Evolutionary conservation across 148 eudicot species (phyloP), one percentile per base, ranked within the genome.

Genomic region (Bassia scoparia): DNA sequence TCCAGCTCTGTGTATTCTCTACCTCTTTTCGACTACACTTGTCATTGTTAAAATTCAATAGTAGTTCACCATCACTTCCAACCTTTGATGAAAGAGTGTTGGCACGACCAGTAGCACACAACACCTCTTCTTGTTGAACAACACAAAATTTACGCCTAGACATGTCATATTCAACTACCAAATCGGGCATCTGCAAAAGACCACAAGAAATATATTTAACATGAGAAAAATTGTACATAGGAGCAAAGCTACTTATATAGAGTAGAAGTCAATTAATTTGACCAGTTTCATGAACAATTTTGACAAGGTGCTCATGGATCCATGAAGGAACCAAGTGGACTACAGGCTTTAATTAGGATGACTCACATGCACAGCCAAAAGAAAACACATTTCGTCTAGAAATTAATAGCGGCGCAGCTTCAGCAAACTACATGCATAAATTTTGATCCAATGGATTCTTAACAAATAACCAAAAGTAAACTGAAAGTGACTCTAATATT

Each of bases 161-260:
- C 90, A 92, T 87, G 81, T 90, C 89, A 80, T 95, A 95, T 67
- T 92, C 99, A 54, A 89, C 82, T 72, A 87, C 77, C 64, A 92
- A 70, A 82, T 95, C 99, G 35, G 99, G 99, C 84, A 87, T 88
- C 99, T 95, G 96, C 81, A 80, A n/a, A n/a, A 65, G n/a, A 71
- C 43, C 34, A 59, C 65, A 49, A 62, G 4, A 49, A 48, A 74
- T 38, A 27, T 30, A 55, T 24, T 23, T 66, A 72, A 67, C 2
- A 34, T 46, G 34, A 72, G 48, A 9, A 35, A 56, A 24, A 78
- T 58, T 18, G 31, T 18, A 59, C 33, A n/a, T n/a, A n/a, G n/a
- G n/a, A n/a, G n/a, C n/a, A 37, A 21, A 33, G 46, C 48, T 50
- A 18, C 15, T 1, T 65, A 27, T 27, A 68, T 46, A 46, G 26